Evolutionary conservation across 306 rosid species (phyloP).

Genomic region (Corylus heterophylla): DNA sequence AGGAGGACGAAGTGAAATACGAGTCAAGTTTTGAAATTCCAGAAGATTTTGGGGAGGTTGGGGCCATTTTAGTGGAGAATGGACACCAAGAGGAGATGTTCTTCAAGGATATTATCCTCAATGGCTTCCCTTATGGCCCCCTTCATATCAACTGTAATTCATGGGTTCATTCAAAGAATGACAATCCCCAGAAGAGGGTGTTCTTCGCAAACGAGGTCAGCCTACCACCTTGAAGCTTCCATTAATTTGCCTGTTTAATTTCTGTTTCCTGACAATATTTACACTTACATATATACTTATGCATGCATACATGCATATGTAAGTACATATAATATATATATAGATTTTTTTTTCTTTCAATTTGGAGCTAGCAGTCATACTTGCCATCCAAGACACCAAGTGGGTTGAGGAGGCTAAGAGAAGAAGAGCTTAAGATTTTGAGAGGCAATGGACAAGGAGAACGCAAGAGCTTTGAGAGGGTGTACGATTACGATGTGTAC

Average conservation of each 20-base stretch:
- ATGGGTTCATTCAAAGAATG: slow-evolving; percentile 70
- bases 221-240: background rate
- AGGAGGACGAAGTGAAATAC: slow-evolving; percentile 29
- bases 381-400: slow-evolving; percentile 46
- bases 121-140: slow-evolving; percentile 47
- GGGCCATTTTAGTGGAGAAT: slow-evolving; percentile 66
- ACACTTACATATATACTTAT: no score
- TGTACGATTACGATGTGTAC: slow-evolving; percentile 56
- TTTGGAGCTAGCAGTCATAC: slow-evolving; percentile 13
- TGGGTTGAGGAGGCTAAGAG: slow-evolving; percentile 41
- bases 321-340: background rate
- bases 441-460: slow-evolving; percentile 49
- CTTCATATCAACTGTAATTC: slow-evolving; percentile 47
- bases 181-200: slow-evolving; percentile 51
- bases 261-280: no score
- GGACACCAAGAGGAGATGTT: slow-evolving; percentile 58
- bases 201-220: slow-evolving; percentile 68
- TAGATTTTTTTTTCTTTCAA: background rate
- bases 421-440: slow-evolving; percentile 39
- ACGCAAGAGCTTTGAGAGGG: slow-evolving; percentile 37
- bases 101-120: slow-evolving; percentile 43
- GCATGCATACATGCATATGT: background rate
- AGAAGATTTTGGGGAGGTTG: slow-evolving; percentile 53
- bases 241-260: background rate
- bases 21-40: slow-evolving; percentile 51